Conservation (phyloP, 192 early-diverging fungal genomes). For the Fimicolochytrium jonesii region DNA sequence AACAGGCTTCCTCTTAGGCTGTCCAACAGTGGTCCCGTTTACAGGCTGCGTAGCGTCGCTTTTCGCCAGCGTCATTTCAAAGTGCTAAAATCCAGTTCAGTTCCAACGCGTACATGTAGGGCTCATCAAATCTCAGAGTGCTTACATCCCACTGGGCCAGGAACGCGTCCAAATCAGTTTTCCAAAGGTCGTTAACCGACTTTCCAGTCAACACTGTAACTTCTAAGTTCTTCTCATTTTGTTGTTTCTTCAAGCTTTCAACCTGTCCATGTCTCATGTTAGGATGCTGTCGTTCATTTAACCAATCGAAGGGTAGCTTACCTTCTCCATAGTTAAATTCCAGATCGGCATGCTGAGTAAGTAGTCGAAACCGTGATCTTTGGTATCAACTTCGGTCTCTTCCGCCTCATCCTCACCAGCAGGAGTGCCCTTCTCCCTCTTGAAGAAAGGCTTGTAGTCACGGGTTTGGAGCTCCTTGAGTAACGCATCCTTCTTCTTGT, state of each 20-base stretch:
- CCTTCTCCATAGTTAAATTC: slow-evolving; percentile 84
- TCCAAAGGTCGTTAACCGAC: slow-evolving; percentile 77
- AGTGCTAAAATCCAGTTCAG: background rate
- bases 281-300: background rate
- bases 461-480: slow-evolving; percentile 66
- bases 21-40: background rate
- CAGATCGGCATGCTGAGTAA: slow-evolving; percentile 86
- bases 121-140: background rate
- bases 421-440: slow-evolving; percentile 24
- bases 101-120: background rate
- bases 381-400: slow-evolving; percentile 6
- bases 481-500: slow-evolving; percentile 77
- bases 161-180: slow-evolving; percentile 79
- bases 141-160: slow-evolving; percentile 72
- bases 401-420: slow-evolving; percentile 41
- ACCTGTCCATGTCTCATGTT: slow-evolving; percentile 41
- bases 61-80: background rate
- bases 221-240: slow-evolving; percentile 61
- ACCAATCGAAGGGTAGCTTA: slow-evolving; percentile 4
- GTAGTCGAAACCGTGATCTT: slow-evolving; percentile 69
- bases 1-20: background rate
- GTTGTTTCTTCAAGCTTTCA: slow-evolving; percentile 69
- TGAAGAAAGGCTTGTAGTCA: slow-evolving; percentile 62
- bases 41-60: background rate
- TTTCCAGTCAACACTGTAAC: slow-evolving; percentile 60